Evolutionary conservation across 345 rosid species (phyloP).

Genomic region (Citrus trifoliata): DNA sequence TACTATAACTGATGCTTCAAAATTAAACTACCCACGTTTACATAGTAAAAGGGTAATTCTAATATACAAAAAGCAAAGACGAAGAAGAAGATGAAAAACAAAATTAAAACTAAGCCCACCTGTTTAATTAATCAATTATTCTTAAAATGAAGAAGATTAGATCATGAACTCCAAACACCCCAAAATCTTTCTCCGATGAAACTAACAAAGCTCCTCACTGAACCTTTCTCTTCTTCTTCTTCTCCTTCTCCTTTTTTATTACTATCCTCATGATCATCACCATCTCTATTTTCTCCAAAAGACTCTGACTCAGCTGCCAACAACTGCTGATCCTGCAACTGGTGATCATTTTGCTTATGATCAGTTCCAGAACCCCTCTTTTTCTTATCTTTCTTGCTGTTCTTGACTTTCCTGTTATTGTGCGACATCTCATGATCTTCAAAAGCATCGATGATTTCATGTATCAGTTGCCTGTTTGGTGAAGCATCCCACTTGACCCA

Average conservation of each 20-base stretch:
- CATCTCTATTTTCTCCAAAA: conserved; percentile 13
- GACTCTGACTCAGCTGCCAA: conserved; percentile 14
- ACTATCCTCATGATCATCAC: conserved; percentile 3
- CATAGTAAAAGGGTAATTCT: not conserved
- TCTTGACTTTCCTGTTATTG: conserved; percentile 19
- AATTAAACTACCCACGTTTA: conserved; percentile 7
- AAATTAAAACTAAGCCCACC: conserved; percentile 4
- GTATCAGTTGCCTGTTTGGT: conserved; percentile 74
- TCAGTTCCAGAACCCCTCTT: conserved; percentile 27
- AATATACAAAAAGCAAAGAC: conserved; percentile 1
- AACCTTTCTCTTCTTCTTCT: conserved; percentile 38
- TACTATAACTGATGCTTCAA: conserved; percentile 1
- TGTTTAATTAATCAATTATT: not conserved
- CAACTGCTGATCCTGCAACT: not conserved
- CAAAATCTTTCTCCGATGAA: conserved; percentile 74
- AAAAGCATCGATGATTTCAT: conserved; percentile 70
- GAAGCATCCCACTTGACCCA: conserved; percentile 89
- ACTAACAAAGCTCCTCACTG: conserved; percentile 46
- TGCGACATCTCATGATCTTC: conserved; percentile 43
- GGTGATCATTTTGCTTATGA: conserved; percentile 19
- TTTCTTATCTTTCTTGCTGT: conserved; percentile 42
- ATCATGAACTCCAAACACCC: conserved; percentile 52
- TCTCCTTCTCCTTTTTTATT: not conserved
- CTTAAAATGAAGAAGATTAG: not conserved
- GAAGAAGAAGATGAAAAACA: not conserved